Conservation (phyloP, 2,329 filamentous ascomycete genomes). For the Septoria linicola region DNA sequence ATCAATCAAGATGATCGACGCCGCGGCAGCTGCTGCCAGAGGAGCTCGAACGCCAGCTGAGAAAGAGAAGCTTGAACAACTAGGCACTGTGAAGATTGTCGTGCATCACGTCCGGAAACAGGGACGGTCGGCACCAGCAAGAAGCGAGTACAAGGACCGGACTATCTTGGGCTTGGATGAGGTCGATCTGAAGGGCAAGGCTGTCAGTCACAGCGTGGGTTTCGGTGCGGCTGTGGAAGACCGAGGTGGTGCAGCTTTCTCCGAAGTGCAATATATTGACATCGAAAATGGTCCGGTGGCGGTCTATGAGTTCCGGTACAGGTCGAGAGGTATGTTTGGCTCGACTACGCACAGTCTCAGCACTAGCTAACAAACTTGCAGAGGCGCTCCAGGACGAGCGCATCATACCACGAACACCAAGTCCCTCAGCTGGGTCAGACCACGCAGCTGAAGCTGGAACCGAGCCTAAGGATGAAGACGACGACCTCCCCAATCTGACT, state of each 20-base stretch:
- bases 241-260: background rate
- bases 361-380: background rate
- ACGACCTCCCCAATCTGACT: background rate
- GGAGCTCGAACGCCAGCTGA: background rate
- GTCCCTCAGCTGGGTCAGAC: slow-evolving; percentile 1
- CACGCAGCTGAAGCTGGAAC: no score
- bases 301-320: slow-evolving; percentile 6
- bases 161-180: slow-evolving; percentile 1
- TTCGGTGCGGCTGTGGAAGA: slow-evolving; percentile 1
- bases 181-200: slow-evolving; percentile 20
- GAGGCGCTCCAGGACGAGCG: slow-evolving; percentile 1
- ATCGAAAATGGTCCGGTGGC: slow-evolving; percentile 2
- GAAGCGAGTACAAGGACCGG: background rate
- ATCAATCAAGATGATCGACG: background rate
- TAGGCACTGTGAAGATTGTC: slow-evolving; percentile 15
- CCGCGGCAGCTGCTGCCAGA: background rate
- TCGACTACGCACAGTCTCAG: no score
- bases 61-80: background rate
- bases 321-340: slow-evolving; percentile 9
- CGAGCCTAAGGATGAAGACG: slow-evolving; percentile 19
- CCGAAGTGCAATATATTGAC: slow-evolving; percentile 2
- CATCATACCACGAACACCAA: background rate
- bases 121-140: background rate
- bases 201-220: slow-evolving; percentile 21
- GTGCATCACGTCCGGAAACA: slow-evolving; percentile 8